Percentiles rank a stretch among this genome's conserved stretches.
phyloP scores from a whole-genome alignment of 352 stramenopile species.

The Phytopythium boreale region DNA sequence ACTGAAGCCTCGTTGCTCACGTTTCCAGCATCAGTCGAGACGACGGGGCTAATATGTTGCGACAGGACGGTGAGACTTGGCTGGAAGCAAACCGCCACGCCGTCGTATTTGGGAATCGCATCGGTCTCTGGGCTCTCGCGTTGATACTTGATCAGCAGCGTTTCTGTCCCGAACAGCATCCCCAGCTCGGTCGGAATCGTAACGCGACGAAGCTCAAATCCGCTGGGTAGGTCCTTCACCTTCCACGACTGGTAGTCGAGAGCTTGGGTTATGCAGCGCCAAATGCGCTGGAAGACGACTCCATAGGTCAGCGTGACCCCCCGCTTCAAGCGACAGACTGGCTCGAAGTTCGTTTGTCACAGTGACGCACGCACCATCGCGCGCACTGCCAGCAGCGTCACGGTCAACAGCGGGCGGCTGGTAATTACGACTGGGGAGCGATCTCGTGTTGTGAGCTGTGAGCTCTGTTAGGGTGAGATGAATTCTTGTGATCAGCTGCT shows the following conservation, averaged over 20 bases:
- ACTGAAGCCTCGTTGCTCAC: background rate
- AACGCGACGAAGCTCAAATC: constrained; percentile 30
- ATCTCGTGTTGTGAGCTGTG: too few species aligned
- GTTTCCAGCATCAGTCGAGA: background rate
- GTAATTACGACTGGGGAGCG: background rate
- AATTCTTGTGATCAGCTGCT: constrained; percentile 23
- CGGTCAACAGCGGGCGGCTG: background rate
- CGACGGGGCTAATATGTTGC: constrained; percentile 49
- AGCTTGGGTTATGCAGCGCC: constrained; percentile 28
- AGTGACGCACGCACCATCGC: constrained; percentile 12
- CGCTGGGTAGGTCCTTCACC: constrained; percentile 22
- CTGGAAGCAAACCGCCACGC: constrained; percentile 28
- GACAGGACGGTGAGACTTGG: constrained; percentile 52
- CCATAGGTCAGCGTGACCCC: constrained; percentile 24
- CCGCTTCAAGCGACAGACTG: constrained; percentile 19
- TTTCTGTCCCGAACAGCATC: constrained; percentile 43
- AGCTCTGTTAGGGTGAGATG: constrained; percentile 15
- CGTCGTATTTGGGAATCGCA: constrained; percentile 17
- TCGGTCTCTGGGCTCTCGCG: constrained; percentile 11
- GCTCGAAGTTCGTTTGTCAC: constrained; percentile 34
- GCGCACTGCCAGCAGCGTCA: background rate
- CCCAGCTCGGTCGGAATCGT: constrained; percentile 38
- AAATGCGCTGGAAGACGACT: constrained; percentile 34
- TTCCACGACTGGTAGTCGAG: constrained; percentile 28
- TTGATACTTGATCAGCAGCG: constrained; percentile 32